Evolutionary conservation across 768 basidiomycete species (phyloP), one percentile per base, ranked within the genome.

Genomic region (Rickenella mellea): DNA sequence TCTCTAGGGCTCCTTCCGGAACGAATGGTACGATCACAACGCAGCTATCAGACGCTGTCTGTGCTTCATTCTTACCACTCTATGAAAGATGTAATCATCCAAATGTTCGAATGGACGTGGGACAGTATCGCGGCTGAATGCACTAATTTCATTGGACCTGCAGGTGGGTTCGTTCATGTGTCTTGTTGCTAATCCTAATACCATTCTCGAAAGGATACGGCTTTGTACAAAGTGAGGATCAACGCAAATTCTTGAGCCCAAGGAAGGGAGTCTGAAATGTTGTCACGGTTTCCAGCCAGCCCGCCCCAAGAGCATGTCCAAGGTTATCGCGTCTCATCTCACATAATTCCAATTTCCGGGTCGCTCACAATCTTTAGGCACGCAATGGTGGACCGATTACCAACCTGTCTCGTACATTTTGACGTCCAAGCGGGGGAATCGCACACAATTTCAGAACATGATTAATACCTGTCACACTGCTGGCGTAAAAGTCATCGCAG

Each of bases 331-430:
- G 12, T 10, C 21, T 21, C 14, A 15, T 25, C n/a, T 26, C 6
- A 32, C 15, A n/a, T 15, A n/a, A 17, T 7, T 19, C 14, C 14
- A 27, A 38, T 4, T 24, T n/a, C 7, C 20, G 22, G 17, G 12
- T 27, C 22, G 15, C 6, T 14, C 32, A 17, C 24, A 10, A 7
- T 3, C 10, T 5, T 3, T 36, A 11, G 80, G 80, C 4, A 9
- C 61, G 2, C 68, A 80, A 50, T 83, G 81, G 81, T 83, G 80
- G 80, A 83, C 80, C 0, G 80, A 82, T 53, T 83, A 84, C 51
- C 81, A 73, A 46, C 73, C 76, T 3, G 78, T 80, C 0, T 81
- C 79, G 1, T 81, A 83, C 53, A 79, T 42, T 8, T 54, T 83
- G 37, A 77, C 68, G 1, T 80, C 78, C 0, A 83, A 83, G 55